Evolutionary conservation across 257 asterid genomes (phyloP).

Genomic region (Vinca minor): DNA sequence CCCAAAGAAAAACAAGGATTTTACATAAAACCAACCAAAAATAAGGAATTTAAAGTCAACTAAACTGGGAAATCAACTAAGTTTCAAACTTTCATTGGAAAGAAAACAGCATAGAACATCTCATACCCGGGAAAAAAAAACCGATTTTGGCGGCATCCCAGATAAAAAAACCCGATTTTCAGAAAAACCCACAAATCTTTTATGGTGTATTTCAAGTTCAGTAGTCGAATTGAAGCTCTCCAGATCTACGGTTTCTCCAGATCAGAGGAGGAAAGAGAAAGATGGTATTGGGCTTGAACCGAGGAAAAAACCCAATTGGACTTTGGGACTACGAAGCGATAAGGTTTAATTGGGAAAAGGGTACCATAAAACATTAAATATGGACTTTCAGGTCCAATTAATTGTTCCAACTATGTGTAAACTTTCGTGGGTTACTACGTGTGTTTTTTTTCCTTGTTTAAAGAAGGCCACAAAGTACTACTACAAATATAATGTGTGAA

Average conservation of each 20-base stretch:
- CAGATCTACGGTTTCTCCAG: constrained; percentile 59
- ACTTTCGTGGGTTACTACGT: constrained; percentile 27
- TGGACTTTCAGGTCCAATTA: constrained; percentile 82
- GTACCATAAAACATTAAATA: constrained; percentile 49
- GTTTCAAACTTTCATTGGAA: background rate
- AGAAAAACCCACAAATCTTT: background rate
- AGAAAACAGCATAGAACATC: background rate
- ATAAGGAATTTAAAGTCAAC: background rate
- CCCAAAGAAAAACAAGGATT: constrained; percentile 6
- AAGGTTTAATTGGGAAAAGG: constrained; percentile 35
- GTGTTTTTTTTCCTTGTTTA: constrained; percentile 4
- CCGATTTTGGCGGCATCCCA: constrained; percentile 12
- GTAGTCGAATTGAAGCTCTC: constrained; percentile 27
- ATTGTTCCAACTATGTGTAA: constrained; percentile 24
- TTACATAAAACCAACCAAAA: background rate
- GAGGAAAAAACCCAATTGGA: constrained; percentile 47
- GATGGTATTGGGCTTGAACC: constrained; percentile 66
- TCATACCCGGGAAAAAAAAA: constrained; percentile 15
- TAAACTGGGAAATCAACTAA: background rate
- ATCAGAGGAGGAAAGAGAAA: constrained; percentile 33
- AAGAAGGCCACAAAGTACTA: background rate
- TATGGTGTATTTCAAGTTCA: constrained; percentile 23
- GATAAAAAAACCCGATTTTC: constrained; percentile 10
- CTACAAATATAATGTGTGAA: background rate
- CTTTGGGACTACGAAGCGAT: constrained; percentile 37